Percentiles rank a stretch among this genome's conserved stretches.
phyloP scores from a whole-genome alignment of 306 rosid species.

The Morella rubra region DNA sequence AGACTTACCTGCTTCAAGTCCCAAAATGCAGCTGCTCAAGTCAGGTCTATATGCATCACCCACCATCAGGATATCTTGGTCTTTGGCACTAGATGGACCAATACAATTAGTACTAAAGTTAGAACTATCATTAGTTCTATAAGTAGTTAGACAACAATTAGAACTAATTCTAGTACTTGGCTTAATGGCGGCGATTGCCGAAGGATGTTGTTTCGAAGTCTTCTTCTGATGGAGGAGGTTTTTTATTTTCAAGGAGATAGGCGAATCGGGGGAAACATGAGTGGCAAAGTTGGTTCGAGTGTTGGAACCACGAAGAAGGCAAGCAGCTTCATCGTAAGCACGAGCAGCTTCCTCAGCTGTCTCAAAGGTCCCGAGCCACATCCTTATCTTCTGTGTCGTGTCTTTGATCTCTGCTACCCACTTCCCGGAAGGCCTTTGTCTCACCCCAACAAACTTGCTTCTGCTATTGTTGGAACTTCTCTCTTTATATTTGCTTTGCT shows the following conservation, averaged over 20 bases:
- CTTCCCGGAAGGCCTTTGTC: constrained; percentile 89
- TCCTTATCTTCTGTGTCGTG: constrained; percentile 67
- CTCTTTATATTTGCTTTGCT: constrained; percentile 29
- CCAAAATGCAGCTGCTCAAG: constrained; percentile 42
- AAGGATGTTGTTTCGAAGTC: constrained; percentile 25
- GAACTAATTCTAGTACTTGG: constrained; percentile 20
- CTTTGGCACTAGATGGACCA: constrained; percentile 8
- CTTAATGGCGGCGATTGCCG: constrained; percentile 14
- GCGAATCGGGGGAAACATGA: constrained; percentile 39
- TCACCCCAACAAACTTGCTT: constrained; percentile 70
- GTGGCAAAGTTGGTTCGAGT: constrained; percentile 68
- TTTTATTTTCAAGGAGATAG: constrained; percentile 63
- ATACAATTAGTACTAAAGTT: neutral
- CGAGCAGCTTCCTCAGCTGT: constrained; percentile 84
- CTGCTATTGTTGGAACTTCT: constrained; percentile 22
- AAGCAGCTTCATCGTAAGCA: constrained; percentile 87
- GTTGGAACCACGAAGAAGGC: constrained; percentile 69
- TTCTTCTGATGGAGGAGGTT: constrained; percentile 56
- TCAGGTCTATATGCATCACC: constrained; percentile 51
- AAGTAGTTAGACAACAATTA: neutral
- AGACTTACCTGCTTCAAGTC: constrained; percentile 20
- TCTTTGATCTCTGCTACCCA: constrained; percentile 97
- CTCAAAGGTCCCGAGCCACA: constrained; percentile 86
- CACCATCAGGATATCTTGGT: constrained; percentile 17
- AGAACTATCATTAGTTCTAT: neutral